Evolutionary conservation across 2,329 filamentous ascomycete species (phyloP), one percentile per base, ranked within the genome.

Genomic region (Pseudocercospora macadamiae): DNA sequence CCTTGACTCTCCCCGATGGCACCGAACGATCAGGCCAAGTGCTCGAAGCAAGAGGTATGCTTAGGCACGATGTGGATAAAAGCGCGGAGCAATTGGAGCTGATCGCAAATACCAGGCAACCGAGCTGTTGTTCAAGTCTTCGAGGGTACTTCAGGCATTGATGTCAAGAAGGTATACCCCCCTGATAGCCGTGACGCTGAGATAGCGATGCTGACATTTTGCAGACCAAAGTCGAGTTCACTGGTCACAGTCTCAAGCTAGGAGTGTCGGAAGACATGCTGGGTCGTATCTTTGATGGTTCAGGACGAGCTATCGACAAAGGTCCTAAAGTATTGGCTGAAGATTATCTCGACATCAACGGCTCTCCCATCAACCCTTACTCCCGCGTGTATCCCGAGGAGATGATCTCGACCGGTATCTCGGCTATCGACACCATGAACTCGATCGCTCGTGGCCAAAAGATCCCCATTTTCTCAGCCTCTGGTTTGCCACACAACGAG

Each of bases 381-480:
- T 93, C 93, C 62, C 87, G 95, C 82, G 93, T 96, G 68, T 99
- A 99, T 75, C 95, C 95, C 72, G 95, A 99, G 82, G 96, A 99
- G 80, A 99, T 99, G 93, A 97, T 99, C 72, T 95, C 93, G 32
- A 99, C 95, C 48, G 95, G 95, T 87, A 99, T 99, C 77, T 97
- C 93, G 63, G 93, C 95, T 74, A 97, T 99, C 73, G 93, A 97
- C 75, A 96, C 93, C 62, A 97, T 97, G 93, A 84, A 83, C 76
- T 83, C 81, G 51, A 96, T 97, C 77, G 95, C 96, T 66, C 92
- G 95, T 86, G 95, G 95, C 64, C 95, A 99, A 78, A 99, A 99
- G 85, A 99, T 99, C 67, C 95, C 96, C 70, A 99, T 99, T 72
- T 99, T 99, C 86, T 99, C 95, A 23, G 92, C 95, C 55, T 88